Conservation (phyloP, 2,329 filamentous ascomycete genomes). For the Stylonectria norvegica region DNA sequence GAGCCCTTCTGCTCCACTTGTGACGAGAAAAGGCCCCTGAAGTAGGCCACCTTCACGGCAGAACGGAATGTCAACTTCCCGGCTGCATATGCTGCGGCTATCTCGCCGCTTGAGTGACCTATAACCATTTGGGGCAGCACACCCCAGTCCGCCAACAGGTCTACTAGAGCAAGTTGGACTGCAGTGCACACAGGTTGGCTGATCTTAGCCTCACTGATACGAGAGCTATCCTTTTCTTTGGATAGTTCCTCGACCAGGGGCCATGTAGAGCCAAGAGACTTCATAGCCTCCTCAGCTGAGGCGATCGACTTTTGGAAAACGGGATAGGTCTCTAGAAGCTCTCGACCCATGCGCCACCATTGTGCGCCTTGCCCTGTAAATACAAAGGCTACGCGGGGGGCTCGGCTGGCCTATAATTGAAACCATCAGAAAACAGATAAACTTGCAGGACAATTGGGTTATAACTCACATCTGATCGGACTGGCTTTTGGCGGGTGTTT, state of each 20-base stretch:
- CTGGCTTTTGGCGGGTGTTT: constrained; percentile 3
- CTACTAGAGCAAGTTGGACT: constrained; percentile 43
- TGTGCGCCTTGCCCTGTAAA: constrained; percentile 38
- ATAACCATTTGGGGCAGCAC: constrained; percentile 36
- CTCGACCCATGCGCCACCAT: constrained; percentile 31
- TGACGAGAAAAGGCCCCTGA: constrained; percentile 34
- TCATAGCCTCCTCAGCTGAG: constrained; percentile 14
- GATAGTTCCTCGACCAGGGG: neutral
- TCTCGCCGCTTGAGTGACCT: constrained; percentile 47
- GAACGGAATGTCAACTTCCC: constrained; percentile 41
- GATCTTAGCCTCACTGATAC: constrained; percentile 34
- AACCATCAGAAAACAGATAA: neutral
- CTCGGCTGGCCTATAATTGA: neutral
- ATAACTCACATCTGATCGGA: constrained; percentile 4
- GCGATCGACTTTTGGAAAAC: constrained; percentile 3
- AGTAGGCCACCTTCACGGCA: constrained; percentile 47
- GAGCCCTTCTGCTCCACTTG: constrained; percentile 34
- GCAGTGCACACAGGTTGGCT: constrained; percentile 41
- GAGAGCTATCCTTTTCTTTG: neutral
- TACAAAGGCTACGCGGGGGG: constrained; percentile 4
- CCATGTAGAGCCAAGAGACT: constrained; percentile 10
- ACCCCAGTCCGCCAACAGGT: constrained; percentile 39
- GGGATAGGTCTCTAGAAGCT: constrained; percentile 20
- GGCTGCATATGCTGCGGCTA: constrained; percentile 42
- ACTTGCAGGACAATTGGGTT: too few species aligned